Base-by-base conservation (phyloP, 1,284 basidiomycete genomes). In the Schizophyllum commune region DNA sequence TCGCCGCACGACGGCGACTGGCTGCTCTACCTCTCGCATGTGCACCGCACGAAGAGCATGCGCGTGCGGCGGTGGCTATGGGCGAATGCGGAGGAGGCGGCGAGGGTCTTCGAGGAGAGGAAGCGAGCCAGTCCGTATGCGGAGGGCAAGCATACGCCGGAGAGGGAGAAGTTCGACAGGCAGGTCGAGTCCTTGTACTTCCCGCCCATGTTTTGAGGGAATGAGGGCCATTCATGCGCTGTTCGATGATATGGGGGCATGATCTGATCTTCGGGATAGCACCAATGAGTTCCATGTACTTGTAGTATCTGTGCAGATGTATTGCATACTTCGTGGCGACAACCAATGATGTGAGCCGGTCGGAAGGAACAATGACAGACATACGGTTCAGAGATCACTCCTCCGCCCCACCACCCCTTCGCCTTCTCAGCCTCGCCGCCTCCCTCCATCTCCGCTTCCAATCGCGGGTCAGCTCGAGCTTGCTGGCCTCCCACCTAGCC, bases 391-490 rank as follows among this genome's bases (percentile, higher is more conserved):
- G 5, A 27, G 5, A 5, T 5, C 5, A 27, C 27, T 27, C 39
- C 39, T 74, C 83, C 22, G 67, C 70, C 9, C 74, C 75, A 52
- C 81, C 81, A 57, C 81, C 79, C 66, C 82, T 78, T 58, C 89
- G 75, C 65, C 82, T 79, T 67, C 81, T 82, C 52, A 85, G 76
- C 69, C 89, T 89, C 60, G 80, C 81, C n/a, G 90, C 92, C 70
- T 94, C 92, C 61, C 88, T 82, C 72, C 84, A 84, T 51, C 88
- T 74, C 67, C 84, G 83, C 75, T 93, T 94, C 89, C 90, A 95
- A 60, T 85, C 89, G 61, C 75, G 78, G 57, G 92, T 94, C 70
- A 94, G 73, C 60, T 87, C 85, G 1, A 79, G 78, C 68, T 86
- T 88, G 52, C 79, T 76, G 27, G 77, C 81, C 69, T 92, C 88